Evolutionary conservation across 352 stramenopile species (phyloP).

Genomic region (Hyaloperonospora arabidopsidis): DNA sequence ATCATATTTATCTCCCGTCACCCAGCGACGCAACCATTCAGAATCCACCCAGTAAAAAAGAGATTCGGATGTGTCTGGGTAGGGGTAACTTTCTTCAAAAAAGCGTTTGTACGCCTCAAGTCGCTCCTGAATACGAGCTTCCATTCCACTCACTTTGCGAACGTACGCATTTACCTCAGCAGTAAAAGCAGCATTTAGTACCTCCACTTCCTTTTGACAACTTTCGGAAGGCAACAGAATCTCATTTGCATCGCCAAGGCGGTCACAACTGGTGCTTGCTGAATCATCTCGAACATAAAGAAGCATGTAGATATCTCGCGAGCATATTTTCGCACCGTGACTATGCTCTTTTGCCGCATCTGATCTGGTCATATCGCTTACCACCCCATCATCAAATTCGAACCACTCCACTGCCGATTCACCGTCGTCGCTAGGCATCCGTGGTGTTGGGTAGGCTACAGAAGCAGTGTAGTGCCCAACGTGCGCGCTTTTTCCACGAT

Average conservation of each 20-base stretch:
- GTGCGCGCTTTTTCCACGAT: conserved; percentile 73
- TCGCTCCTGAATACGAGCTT: conserved; percentile 43
- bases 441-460: conserved; percentile 44
- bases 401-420: conserved; percentile 45
- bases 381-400: conserved; percentile 76
- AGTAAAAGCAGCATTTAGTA: conserved; percentile 46
- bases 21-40: conserved; percentile 52
- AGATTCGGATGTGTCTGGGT: conserved; percentile 22
- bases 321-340: conserved; percentile 52
- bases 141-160: conserved; percentile 35
- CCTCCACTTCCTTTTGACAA: conserved; percentile 39
- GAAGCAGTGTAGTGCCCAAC: conserved; percentile 83
- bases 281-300: conserved; percentile 56
- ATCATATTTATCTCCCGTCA: conserved; percentile 47
- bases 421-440: conserved; percentile 3
- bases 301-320: conserved; percentile 83
- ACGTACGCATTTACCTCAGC: conserved; percentile 41
- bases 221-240: conserved; percentile 25
- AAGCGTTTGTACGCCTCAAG: conserved; percentile 50
- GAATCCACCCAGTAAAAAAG: conserved; percentile 70
- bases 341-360: conserved; percentile 34
- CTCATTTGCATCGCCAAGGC: neutral
- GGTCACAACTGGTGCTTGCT: neutral
- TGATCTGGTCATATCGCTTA: conserved; percentile 38
- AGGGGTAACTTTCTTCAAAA: conserved; percentile 49